A percentile compares a stretch with the other conserved stretches of the same genome.
Evolutionary conservation across 1,284 basidiomycete genomes (phyloP).

Genomic region (Leccinum variabile): DNA sequence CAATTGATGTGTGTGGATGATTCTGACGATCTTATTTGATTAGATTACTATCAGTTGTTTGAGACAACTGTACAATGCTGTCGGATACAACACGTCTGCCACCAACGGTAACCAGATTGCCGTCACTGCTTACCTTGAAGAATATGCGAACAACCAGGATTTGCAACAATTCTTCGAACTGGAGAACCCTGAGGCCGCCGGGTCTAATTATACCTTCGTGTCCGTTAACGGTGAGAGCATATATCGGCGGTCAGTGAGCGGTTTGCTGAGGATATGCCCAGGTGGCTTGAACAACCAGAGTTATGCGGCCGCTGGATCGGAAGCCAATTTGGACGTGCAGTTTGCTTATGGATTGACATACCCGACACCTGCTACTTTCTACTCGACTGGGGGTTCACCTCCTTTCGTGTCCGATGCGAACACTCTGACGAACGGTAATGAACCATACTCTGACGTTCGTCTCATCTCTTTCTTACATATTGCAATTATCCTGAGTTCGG

Average conservation of each 20-base stretch:
- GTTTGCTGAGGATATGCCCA: slow-evolving; percentile 3
- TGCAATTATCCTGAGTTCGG: background rate
- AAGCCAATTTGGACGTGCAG: slow-evolving; percentile 73
- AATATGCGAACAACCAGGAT: slow-evolving; percentile 59
- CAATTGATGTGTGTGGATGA: slow-evolving; percentile 31
- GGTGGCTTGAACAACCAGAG: slow-evolving; percentile 66
- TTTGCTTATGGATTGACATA: slow-evolving; percentile 63
- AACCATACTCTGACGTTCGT: slow-evolving; percentile 58
- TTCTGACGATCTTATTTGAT: background rate
- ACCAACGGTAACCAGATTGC: slow-evolving; percentile 50
- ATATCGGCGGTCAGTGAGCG: background rate
- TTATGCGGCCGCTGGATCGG: slow-evolving; percentile 51
- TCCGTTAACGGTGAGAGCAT: slow-evolving; percentile 45
- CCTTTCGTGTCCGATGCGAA: slow-evolving; percentile 55
- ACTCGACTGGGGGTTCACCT: slow-evolving; percentile 58
- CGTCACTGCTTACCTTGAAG: slow-evolving; percentile 53
- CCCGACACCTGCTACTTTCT: slow-evolving; percentile 52
- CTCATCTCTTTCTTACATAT: background rate
- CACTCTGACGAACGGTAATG: slow-evolving; percentile 51
- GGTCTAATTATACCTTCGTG: slow-evolving; percentile 39
- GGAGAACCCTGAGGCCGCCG: slow-evolving; percentile 35
- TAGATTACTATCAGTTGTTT: slow-evolving; percentile 45
- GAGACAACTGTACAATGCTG: slow-evolving; percentile 42
- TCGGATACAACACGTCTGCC: slow-evolving; percentile 40
- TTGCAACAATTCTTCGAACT: slow-evolving; percentile 53